phyloP scores from a whole-genome alignment of 768 basidiomycete species.

The Mycena vulgaris region DNA sequence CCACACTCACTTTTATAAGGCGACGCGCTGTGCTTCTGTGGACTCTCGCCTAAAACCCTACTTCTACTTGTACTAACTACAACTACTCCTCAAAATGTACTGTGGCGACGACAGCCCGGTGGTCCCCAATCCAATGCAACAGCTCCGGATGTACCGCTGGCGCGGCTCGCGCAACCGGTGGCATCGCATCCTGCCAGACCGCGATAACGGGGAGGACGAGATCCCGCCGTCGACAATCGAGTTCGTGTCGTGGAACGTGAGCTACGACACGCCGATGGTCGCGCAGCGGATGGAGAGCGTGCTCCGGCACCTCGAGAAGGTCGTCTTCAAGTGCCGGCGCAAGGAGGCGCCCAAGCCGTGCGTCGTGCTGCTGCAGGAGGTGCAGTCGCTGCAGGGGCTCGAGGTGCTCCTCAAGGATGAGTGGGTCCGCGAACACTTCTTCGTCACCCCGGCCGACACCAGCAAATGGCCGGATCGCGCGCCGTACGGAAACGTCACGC shows the following conservation, averaged over 20 bases:
- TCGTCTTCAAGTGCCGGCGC: constrained; percentile 63
- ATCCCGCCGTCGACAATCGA: constrained; percentile 62
- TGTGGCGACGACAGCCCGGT: constrained; percentile 37
- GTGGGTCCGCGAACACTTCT: constrained; percentile 77
- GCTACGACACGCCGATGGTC: constrained; percentile 57
- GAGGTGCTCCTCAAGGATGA: constrained; percentile 64
- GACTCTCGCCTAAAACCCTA: constrained; percentile 22
- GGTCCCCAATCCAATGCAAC: constrained; percentile 48
- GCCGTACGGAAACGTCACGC: constrained; percentile 78
- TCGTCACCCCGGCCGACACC: constrained; percentile 67
- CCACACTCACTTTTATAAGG: constrained; percentile 28
- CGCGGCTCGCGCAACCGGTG: constrained; percentile 56
- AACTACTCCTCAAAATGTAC: constrained; percentile 17
- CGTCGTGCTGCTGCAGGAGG: constrained; percentile 81
- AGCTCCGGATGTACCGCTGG: constrained; percentile 58
- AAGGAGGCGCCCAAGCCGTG: constrained; percentile 69
- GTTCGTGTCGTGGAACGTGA: constrained; percentile 83
- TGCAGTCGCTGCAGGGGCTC: constrained; percentile 61
- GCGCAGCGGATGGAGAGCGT: constrained; percentile 63
- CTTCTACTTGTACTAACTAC: constrained; percentile 9
- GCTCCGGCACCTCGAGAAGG: constrained; percentile 69
- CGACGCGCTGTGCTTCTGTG: constrained; percentile 20
- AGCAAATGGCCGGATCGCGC: constrained; percentile 69
- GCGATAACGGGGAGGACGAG: constrained; percentile 51
- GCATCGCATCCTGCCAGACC: constrained; percentile 60